These are phyloP conservation scores for Peronospora destructor DNA, from an alignment of 352 stramenopile genomes.

Conservation along the genomic window DNA sequence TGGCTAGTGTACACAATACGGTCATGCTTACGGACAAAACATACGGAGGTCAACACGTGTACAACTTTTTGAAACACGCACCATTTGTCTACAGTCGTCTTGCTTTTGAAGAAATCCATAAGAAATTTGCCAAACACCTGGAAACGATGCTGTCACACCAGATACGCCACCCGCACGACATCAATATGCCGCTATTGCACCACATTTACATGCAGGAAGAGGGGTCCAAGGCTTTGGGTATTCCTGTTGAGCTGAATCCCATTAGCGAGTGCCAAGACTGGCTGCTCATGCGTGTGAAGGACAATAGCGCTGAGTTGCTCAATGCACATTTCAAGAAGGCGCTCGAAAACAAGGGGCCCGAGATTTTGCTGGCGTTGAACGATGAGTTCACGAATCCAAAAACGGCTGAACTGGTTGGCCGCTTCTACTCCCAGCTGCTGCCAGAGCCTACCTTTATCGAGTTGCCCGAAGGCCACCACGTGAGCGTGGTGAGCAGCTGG, in stretches of 20 bases:
- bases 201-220: slow-evolving; percentile 85
- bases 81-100: slow-evolving; percentile 74
- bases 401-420: slow-evolving; percentile 44
- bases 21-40: slow-evolving; percentile 52
- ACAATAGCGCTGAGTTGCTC: slow-evolving; percentile 40
- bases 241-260: slow-evolving; percentile 67
- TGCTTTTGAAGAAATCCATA: slow-evolving; percentile 70
- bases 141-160: slow-evolving; percentile 53
- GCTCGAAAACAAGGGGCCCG: slow-evolving; percentile 41
- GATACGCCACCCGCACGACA: slow-evolving; percentile 55
- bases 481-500: slow-evolving; percentile 68
- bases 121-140: slow-evolving; percentile 50
- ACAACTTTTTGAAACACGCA: slow-evolving; percentile 84
- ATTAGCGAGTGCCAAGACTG: slow-evolving; percentile 70
- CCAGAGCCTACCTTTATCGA: slow-evolving; percentile 49
- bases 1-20: slow-evolving; percentile 75
- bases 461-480: slow-evolving; percentile 41
- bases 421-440: slow-evolving; percentile 60
- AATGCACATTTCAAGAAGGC: slow-evolving; percentile 31
- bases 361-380: slow-evolving; percentile 73
- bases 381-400: slow-evolving; percentile 59
- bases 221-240: slow-evolving; percentile 41
- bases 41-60: slow-evolving; percentile 81
- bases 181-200: slow-evolving; percentile 79
- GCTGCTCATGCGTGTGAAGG: slow-evolving; percentile 61